Conservation (phyloP, 2,329 filamentous ascomycete species). For the Dothideomycetes sp. region DNA sequence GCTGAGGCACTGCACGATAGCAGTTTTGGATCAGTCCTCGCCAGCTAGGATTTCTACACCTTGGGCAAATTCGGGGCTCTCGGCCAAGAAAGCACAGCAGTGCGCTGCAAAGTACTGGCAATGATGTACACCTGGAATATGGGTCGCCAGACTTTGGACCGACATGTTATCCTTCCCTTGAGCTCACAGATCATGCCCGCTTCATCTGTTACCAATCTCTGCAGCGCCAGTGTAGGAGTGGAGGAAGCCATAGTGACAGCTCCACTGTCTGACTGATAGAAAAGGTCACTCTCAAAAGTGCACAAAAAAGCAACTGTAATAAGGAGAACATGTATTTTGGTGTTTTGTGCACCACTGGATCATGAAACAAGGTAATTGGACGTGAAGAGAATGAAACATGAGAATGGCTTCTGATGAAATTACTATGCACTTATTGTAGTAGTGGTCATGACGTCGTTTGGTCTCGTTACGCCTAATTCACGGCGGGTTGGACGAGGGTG, state of each 20-base stretch:
- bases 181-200: no score
- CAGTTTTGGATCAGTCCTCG: no score
- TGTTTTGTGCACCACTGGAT: background rate
- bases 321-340: background rate
- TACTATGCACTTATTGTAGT: background rate
- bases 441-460: background rate
- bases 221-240: no score
- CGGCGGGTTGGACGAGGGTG: conserved; percentile 13
- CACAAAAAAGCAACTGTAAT: background rate
- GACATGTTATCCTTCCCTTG: no score
- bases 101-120: no score
- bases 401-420: background rate
- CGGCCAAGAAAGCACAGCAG: no score
- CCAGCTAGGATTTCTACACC: no score
- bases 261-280: background rate
- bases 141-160: no score
- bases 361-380: background rate
- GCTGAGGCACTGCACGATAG: no score
- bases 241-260: background rate
- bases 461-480: conserved; percentile 1
- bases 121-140: no score
- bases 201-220: no score
- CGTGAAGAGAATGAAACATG: background rate
- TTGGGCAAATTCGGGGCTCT: no score
- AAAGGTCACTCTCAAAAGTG: background rate